Conservation (phyloP, 192 early-diverging fungal genomes). For the Backusella westeae region DNA sequence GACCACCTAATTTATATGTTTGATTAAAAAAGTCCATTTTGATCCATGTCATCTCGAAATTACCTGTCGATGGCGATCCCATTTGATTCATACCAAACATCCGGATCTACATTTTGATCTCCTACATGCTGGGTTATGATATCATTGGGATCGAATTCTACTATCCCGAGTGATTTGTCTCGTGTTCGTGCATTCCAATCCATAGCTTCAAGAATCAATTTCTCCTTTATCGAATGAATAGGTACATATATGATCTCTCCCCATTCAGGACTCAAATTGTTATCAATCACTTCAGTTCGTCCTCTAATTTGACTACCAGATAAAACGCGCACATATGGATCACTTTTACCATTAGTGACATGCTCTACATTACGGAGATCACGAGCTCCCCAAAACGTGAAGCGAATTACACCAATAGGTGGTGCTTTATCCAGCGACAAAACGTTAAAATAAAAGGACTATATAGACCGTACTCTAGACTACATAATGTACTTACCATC, state of each 20-base stretch:
- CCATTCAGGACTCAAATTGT: slow-evolving; percentile 80
- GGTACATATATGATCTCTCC: slow-evolving; percentile 78
- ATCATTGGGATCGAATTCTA: slow-evolving; percentile 28
- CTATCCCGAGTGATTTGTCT: slow-evolving; percentile 70
- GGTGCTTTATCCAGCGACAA: slow-evolving; percentile 25
- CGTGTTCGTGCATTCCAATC: slow-evolving; percentile 76
- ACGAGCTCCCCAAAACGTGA: slow-evolving; percentile 67
- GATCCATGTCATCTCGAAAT: background rate
- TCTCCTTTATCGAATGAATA: slow-evolving; percentile 65
- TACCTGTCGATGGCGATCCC: slow-evolving; percentile 25
- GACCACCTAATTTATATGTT: slow-evolving; percentile 29
- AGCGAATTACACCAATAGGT: slow-evolving; percentile 70
- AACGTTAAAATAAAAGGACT: background rate
- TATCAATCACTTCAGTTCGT: slow-evolving; percentile 66
- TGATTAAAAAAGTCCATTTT: background rate
- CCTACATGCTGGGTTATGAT: slow-evolving; percentile 19
- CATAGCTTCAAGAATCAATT: slow-evolving; percentile 63
- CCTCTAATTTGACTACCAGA: slow-evolving; percentile 56
- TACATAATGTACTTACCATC: slow-evolving; percentile 2
- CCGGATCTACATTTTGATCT: slow-evolving; percentile 17
- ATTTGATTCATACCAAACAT: slow-evolving; percentile 28
- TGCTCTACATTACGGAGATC: slow-evolving; percentile 73
- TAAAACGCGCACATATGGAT: slow-evolving; percentile 76
- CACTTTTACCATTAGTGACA: slow-evolving; percentile 64
- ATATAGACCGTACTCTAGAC: background rate